phyloP scores from a whole-genome alignment of 768 basidiomycete genomes.

The Boletus sp. region DNA sequence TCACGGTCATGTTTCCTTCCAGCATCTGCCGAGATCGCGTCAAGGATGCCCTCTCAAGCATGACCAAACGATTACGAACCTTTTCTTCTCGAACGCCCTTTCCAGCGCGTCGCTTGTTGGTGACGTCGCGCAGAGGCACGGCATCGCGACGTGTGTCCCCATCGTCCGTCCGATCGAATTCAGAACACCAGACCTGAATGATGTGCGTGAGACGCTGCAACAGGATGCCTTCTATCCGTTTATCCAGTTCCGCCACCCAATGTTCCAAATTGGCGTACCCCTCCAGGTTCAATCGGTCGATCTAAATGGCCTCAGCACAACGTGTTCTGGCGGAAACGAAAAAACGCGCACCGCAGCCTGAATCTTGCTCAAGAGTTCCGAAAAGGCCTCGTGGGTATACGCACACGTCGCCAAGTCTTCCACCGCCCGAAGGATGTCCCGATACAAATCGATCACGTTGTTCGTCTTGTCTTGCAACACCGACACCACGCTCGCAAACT shows the following conservation, averaged over 20 bases:
- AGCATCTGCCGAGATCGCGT: constrained; percentile 55
- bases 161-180: constrained; percentile 80
- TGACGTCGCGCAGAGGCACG: constrained; percentile 48
- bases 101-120: constrained; percentile 65
- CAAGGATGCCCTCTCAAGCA: not conserved
- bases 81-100: constrained; percentile 80
- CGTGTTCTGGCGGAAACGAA: not conserved
- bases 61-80: constrained; percentile 38
- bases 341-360: constrained; percentile 70
- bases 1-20: constrained; percentile 73
- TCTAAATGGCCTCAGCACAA: not conserved
- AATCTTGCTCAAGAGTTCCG: constrained; percentile 72
- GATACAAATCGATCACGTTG: constrained; percentile 82
- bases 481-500: constrained; percentile 92
- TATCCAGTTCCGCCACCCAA: constrained; percentile 84
- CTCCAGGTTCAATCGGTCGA: constrained; percentile 77
- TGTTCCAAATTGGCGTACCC: constrained; percentile 93
- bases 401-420: constrained; percentile 87
- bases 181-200: constrained; percentile 83
- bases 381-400: constrained; percentile 81
- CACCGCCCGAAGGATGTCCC: constrained; percentile 78
- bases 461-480: constrained; percentile 97
- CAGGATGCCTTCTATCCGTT: constrained; percentile 80
- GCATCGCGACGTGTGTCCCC: constrained; percentile 57
- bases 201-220: constrained; percentile 72